Percentiles rank a stretch among this genome's conserved stretches.
Evolutionary conservation across 768 basidiomycete species (phyloP).

Genomic region (Suillus subaureus): DNA sequence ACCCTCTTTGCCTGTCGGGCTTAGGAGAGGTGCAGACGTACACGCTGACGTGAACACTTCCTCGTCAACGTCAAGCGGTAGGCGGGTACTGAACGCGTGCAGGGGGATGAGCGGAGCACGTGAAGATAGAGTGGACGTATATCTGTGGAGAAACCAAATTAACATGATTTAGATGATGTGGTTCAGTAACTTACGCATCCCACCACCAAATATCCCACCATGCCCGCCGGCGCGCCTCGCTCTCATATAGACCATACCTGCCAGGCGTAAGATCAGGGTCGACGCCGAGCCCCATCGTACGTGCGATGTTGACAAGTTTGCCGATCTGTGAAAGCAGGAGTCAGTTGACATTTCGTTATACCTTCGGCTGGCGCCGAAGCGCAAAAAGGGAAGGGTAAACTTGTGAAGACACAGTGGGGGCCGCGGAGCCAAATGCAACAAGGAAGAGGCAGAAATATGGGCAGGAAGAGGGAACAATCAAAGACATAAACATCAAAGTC

Average conservation of each 20-base stretch:
- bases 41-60: constrained; percentile 50
- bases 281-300: constrained; percentile 59
- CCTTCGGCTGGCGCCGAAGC: background rate
- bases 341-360: background rate
- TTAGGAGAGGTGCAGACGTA: constrained; percentile 43
- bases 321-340: constrained; percentile 47
- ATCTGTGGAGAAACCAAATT: background rate
- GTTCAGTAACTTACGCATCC: constrained; percentile 61
- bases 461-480: background rate
- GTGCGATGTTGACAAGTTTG: constrained; percentile 69
- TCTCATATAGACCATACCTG: constrained; percentile 51
- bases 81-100: constrained; percentile 52
- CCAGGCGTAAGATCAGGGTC: constrained; percentile 59
- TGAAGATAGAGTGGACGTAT: constrained; percentile 3
- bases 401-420: background rate
- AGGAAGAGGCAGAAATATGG: constrained; percentile 9
- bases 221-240: constrained; percentile 54
- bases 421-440: constrained; percentile 5
- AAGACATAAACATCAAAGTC: background rate
- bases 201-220: constrained; percentile 85
- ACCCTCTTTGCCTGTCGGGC: constrained; percentile 18
- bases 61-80: constrained; percentile 62
- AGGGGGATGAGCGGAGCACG: constrained; percentile 52
- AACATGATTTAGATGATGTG: background rate
- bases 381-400: background rate